Conservation (phyloP, 305 asterid species). For the Coffea humblotiana region DNA sequence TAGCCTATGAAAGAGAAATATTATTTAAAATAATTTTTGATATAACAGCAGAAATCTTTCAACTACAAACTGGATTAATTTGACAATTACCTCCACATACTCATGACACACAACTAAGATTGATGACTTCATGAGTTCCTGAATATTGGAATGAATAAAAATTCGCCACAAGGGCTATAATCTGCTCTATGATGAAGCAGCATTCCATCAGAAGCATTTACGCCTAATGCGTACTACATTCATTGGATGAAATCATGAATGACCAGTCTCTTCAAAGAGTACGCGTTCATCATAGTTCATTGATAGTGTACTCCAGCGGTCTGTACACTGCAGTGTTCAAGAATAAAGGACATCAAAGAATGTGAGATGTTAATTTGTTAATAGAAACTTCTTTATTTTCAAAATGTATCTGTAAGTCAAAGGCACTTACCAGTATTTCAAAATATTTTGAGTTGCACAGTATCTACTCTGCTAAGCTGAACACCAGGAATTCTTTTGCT, state of each 20-base stretch:
- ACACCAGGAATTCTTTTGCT: constrained; percentile 74
- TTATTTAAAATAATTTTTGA: not conserved
- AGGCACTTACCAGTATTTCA: not conserved
- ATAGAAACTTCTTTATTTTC: not conserved
- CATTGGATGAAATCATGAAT: not conserved
- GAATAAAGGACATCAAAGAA: not conserved
- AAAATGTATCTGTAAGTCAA: not conserved
- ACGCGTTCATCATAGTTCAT: not conserved
- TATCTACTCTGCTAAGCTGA: constrained; percentile 38
- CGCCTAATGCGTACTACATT: not conserved
- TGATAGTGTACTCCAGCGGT: not conserved
- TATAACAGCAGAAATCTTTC: not conserved
- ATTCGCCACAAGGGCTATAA: not conserved
- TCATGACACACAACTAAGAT: not conserved
- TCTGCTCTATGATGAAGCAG: constrained; percentile 1
- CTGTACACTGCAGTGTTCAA: constrained; percentile 1
- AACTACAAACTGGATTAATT: not conserved
- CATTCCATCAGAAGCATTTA: not conserved
- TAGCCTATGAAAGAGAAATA: no score
- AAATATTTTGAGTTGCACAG: not conserved
- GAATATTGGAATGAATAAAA: not conserved
- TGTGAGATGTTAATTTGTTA: not conserved
- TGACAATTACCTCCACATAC: not conserved
- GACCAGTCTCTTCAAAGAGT: not conserved
- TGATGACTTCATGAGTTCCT: not conserved